Evolutionary conservation across 2,329 filamentous ascomycete species (phyloP), one percentile per base, ranked within the genome.

Genomic region (Drechslerella coelobrocha): DNA sequence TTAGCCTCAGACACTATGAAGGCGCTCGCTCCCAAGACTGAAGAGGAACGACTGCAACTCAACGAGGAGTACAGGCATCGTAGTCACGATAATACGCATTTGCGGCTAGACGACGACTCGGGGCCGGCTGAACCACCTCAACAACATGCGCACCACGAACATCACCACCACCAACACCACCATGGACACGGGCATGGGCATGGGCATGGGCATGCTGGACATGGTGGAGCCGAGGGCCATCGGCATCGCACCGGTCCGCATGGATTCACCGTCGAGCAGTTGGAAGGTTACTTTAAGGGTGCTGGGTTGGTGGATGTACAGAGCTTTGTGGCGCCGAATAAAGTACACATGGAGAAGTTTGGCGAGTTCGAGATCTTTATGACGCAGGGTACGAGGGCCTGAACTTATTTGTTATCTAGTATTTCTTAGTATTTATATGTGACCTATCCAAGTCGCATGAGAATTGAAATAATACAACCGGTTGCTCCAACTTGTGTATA

Each of bases 61-160:
- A 71, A 71, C 41, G 66, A 39, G 27, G 66, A 71, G 53, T 71
- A 71, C 57, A 63, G 59, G 37, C 0, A 12, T 6, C 52, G 34
- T 21, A 71, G 66, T 29, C 66, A 71, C 34, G 66, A 71, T 71
- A 71, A 63, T 17, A 53, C 52, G 1, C 59, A 63, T 37, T 10
- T 71, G n/a, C 29, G 29, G 17, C n/a, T n/a, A n/a, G 57, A 37
- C 21, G 51, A 45, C 19, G 21, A 34, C 19, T 23, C 39, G 26
- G 4, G 55, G 55, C n/a, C 26, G 23, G 10, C 41, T 41, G 10
- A 21, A 52, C 5, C 55, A 47, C 21, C 26, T 55, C 45, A 54
- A 55, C n/a, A n/a, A n/a, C n/a, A n/a, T n/a, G n/a, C n/a, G n/a
- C n/a, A n/a, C 37, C 47, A 61, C n/a, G 57, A 45, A 19, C 51